A percentile compares a stretch with the other conserved stretches of the same genome.
These are phyloP conservation scores for Phyllosticta citribraziliensis DNA, from an alignment of 2,329 filamentous ascomycete species.

Conservation along the genomic window DNA sequence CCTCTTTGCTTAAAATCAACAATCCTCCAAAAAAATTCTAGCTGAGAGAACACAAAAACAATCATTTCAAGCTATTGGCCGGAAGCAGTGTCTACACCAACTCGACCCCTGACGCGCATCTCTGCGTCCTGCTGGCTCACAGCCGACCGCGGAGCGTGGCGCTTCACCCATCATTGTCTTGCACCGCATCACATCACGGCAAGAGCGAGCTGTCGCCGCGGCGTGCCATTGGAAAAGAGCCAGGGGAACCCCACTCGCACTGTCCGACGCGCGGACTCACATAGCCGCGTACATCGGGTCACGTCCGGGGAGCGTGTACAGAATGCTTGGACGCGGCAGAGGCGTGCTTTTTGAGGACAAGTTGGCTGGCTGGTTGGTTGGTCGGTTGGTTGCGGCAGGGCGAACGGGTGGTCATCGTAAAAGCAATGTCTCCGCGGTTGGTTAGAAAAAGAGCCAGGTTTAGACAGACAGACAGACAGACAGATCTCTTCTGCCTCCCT, in stretches of 20 bases:
- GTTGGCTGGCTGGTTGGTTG: no score
- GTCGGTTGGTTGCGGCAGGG: no score
- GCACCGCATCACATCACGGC: neutral
- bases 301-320: neutral
- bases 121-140: neutral
- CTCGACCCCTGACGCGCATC: neutral
- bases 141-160: neutral
- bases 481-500: no score
- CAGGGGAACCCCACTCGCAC: neutral
- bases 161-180: neutral
- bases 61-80: neutral
- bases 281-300: neutral
- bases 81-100: neutral
- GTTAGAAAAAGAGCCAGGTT: no score
- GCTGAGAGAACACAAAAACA: neutral
- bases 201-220: neutral
- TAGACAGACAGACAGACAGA: no score
- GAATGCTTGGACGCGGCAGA: neutral
- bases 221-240: neutral
- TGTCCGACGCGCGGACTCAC: neutral
- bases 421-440: no score
- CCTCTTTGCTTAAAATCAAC: slow-evolving; percentile 37
- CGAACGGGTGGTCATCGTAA: no score
- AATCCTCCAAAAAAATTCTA: neutral
- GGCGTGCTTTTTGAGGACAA: neutral